Base-by-base conservation (phyloP, 2,329 filamentous ascomycete species). In the Pezicula radicicola region DNA sequence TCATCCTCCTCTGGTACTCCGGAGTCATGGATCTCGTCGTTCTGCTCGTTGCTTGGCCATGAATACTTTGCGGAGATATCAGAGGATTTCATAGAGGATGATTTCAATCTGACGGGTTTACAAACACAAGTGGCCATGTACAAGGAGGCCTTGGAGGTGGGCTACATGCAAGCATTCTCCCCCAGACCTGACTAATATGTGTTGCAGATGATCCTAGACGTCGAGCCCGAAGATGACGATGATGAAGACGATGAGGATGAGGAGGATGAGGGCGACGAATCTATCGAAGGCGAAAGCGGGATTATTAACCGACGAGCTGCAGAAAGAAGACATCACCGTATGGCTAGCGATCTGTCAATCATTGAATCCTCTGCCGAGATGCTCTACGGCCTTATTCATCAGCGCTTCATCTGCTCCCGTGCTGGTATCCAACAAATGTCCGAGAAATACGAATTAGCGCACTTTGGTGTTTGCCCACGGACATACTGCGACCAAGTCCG, bases 61-160 rank as follows among this genome's bases (percentile, higher is more conserved):
- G 94, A 99, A 72, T 99, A 97, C 75, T 99, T 99, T 72, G 94
- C 94, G 57, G 94, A 99, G 76, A 93, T 99, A 47, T 94, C 91
- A 43, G 94, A 99, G 74, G 94, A 99, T 67, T 99, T 99, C 65
- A 97, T 99, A 68, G 94, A 99, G 72, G 94, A 99, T 84, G 94
- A 99, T 72, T 99, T 99, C 79, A 99, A 99, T 72, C 79, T 99
- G 59, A 99, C 94, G 1, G 94, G 94, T 46, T 78, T 99, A 65
- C 91, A 96, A 72, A 89, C 87, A 54, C 93, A 97, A 74, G 94
- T 99, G 48, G 88, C 91, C 58, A 96, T 97, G 89, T 99, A 99
- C 72, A 99, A 97, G 73, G 94, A 99, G 74, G 94, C 94, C 12
- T 76, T 99, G 58, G 94, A 99, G 78, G 83, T 86, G 72, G 48